Base-by-base conservation (phyloP, 495 filamentous ascomycete genomes). In the Penicillium waksmanii region DNA sequence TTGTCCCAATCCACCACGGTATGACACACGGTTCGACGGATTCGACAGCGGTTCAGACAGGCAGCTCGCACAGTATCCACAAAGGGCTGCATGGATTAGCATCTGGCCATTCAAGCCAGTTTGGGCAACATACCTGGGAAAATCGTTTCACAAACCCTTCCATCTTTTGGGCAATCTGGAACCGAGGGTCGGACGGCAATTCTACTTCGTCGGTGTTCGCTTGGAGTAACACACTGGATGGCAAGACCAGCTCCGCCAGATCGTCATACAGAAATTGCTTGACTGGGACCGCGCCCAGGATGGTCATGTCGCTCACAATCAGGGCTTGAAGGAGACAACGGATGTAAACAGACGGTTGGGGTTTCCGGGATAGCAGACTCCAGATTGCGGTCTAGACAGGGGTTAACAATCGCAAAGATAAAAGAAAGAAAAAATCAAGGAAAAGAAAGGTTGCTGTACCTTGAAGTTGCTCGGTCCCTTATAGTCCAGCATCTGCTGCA, bases 21-120 rank as follows among this genome's bases (percentile, higher is more conserved):
- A 69, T 97, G 95, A 58, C 86, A 91, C 25, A 99, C 77, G 13
- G 86, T 91, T 33, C 95, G 84, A 15, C 95, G 88, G 38, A 96
- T 83, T 10, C 95, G 88, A 67, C 92, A 92, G 51, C 92, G 84
- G 64, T 99, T 99, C 69, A 97, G 87, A 69, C 92, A 96, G 13
- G 94, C 81, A 25, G 87, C 86, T 47, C 90, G 85, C 62, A 93
- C 89, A 18, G 94, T 83, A 63, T 97, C 91, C 7, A 94, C 75
- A 66, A 92, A 96, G 5, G 87, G 86, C 77, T 93, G 74, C 13
- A 40, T n/a, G 18, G 21, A 60, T 66, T 68, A 65, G 61, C 51
- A 42, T 62, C 36, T 34, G 10, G 15, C 43, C n/a, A 31, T 42
- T 9, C 3, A 13, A 34, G 10, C 3, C 15, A 15, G 18, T n/a